These are phyloP conservation scores for Colletotrichum kahawae DNA, from an alignment of 2,329 filamentous ascomycete genomes.

Conservation along the genomic window DNA sequence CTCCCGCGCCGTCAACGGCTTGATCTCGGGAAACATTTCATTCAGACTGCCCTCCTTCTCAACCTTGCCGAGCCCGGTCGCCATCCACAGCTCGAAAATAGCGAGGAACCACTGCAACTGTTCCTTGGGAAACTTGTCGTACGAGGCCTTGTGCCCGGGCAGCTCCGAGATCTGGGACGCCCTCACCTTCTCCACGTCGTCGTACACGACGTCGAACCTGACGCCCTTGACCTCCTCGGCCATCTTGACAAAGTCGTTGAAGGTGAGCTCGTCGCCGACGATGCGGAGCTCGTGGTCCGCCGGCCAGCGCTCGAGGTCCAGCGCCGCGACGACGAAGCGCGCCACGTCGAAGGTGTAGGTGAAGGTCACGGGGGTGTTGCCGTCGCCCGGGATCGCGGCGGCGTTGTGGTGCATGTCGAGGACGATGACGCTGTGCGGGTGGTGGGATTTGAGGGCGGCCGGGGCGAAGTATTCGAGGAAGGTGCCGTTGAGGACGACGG, in stretches of 20 bases:
- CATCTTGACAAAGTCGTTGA: slow-evolving; percentile 45
- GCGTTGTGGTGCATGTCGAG: slow-evolving; percentile 47
- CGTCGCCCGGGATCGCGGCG: slow-evolving; percentile 54
- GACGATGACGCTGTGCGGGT: slow-evolving; percentile 42
- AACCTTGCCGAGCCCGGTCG: slow-evolving; percentile 22
- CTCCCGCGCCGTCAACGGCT: slow-evolving; percentile 26
- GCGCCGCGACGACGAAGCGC: slow-evolving; percentile 43
- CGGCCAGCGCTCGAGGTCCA: slow-evolving; percentile 50
- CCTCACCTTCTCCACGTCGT: slow-evolving; percentile 35
- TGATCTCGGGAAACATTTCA: slow-evolving; percentile 30
- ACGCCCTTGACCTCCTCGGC: slow-evolving; percentile 38
- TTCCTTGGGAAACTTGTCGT: slow-evolving; percentile 15
- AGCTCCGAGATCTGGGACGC: slow-evolving; percentile 36
- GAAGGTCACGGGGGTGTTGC: slow-evolving; percentile 45
- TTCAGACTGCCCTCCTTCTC: slow-evolving; percentile 25
- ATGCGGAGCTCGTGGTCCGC: slow-evolving; percentile 31
- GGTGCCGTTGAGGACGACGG: slow-evolving; percentile 42
- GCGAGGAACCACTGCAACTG: slow-evolving; percentile 25
- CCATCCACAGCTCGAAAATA: slow-evolving; percentile 25
- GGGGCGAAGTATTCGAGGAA: slow-evolving; percentile 52
- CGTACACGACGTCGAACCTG: slow-evolving; percentile 37
- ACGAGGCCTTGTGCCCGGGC: slow-evolving; percentile 21
- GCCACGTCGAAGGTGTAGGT: slow-evolving; percentile 56
- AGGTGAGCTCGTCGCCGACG: slow-evolving; percentile 46
- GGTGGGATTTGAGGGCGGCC: slow-evolving; percentile 39